phyloP scores from a whole-genome alignment of 345 rosid species.

The Linum tenue region DNA sequence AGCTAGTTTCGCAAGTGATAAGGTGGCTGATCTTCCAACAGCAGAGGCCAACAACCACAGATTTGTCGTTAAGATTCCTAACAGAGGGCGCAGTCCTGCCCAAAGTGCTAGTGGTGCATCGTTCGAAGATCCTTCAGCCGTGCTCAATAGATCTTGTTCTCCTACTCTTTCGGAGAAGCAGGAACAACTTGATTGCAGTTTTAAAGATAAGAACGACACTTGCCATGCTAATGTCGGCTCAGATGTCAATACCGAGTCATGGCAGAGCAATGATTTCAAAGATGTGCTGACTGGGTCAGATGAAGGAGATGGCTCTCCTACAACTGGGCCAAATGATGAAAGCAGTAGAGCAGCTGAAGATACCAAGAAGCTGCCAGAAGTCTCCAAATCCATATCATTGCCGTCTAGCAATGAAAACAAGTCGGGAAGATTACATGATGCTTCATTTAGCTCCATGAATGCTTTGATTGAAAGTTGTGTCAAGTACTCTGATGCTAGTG shows the following conservation, averaged over 20 bases:
- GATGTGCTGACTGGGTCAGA: slow-evolving; percentile 35
- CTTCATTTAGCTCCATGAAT: slow-evolving; percentile 63
- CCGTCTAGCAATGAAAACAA: slow-evolving; percentile 38
- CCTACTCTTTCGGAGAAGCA: slow-evolving; percentile 50
- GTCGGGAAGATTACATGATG: slow-evolving; percentile 43
- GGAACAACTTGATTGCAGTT: slow-evolving; percentile 32
- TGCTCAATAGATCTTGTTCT: slow-evolving; percentile 52
- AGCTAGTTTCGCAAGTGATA: slow-evolving; percentile 42
- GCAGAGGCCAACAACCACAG: slow-evolving; percentile 53
- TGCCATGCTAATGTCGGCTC: slow-evolving; percentile 28
- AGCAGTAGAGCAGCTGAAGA: slow-evolving; percentile 31
- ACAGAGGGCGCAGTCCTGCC: slow-evolving; percentile 64
- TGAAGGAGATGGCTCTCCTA: slow-evolving; percentile 46
- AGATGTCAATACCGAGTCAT: slow-evolving; percentile 44
- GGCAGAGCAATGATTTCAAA: slow-evolving; percentile 57
- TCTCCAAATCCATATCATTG: slow-evolving; percentile 30
- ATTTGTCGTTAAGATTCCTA: slow-evolving; percentile 65
- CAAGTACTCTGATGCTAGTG: slow-evolving; percentile 52
- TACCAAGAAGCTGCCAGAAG: slow-evolving; percentile 31
- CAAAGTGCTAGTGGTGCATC: slow-evolving; percentile 62
- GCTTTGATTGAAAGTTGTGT: slow-evolving; percentile 87
- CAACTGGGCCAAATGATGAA: slow-evolving; percentile 37
- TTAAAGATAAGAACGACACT: slow-evolving; percentile 30
- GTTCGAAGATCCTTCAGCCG: slow-evolving; percentile 44
- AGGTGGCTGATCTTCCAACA: slow-evolving; percentile 37